Percentiles rank a stretch among this genome's conserved stretches.
Conservation (phyloP, 2,329 filamentous ascomycete genomes). For the Niveomyces coronatus region DNA sequence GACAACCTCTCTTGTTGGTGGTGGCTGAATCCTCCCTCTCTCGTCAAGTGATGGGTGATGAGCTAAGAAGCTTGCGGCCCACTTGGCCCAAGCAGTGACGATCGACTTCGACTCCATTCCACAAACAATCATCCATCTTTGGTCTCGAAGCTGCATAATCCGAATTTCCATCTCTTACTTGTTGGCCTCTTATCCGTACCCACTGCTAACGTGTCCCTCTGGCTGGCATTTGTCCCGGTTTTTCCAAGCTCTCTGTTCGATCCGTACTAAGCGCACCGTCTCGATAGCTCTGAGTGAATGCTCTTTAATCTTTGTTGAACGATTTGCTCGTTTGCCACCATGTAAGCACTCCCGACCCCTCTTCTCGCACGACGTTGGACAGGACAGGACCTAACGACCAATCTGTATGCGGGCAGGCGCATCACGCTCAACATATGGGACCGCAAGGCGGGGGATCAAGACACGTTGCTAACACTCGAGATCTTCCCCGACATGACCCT, state of each 20-base stretch:
- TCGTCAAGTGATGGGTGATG: too few relatives aligned
- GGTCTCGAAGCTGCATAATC: constrained; percentile 3
- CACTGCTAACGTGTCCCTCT: neutral
- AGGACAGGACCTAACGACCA: neutral
- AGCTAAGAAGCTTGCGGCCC: constrained; percentile 5
- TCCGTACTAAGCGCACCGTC: neutral
- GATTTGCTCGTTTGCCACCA: constrained; percentile 4
- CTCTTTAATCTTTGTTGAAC: too few relatives aligned
- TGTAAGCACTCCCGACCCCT: constrained; percentile 5
- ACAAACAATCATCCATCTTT: neutral
- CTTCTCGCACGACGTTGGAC: neutral
- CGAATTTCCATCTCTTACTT: neutral
- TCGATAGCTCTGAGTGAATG: neutral
- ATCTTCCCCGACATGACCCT: constrained; percentile 75
- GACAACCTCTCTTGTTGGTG: too few relatives aligned
- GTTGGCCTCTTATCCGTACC: neutral
- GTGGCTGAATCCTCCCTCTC: too few relatives aligned
- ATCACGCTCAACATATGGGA: constrained; percentile 80
- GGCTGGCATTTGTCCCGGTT: neutral
- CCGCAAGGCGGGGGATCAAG: constrained; percentile 54
- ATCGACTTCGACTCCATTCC: constrained; percentile 10
- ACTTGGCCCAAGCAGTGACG: constrained; percentile 7
- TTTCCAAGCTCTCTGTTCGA: neutral
- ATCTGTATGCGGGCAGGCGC: constrained; percentile 47
- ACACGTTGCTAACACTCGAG: constrained; percentile 72